Evolutionary conservation across 192 early-diverging fungal genomes (phyloP).

Genomic region (Coemansia aciculifera): DNA sequence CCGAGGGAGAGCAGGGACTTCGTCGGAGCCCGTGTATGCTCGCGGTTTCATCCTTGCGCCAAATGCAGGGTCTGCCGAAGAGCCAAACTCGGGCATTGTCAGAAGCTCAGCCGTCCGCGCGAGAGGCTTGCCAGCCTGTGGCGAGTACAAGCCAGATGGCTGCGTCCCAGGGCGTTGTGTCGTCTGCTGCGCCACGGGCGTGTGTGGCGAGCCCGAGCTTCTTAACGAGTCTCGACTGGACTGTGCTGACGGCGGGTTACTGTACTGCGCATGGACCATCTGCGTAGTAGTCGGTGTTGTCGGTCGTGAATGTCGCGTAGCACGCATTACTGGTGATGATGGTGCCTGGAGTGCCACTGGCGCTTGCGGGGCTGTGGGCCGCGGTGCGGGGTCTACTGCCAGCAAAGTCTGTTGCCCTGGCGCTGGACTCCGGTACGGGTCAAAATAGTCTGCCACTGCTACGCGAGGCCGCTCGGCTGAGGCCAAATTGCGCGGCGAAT

Average conservation of each 20-base stretch:
- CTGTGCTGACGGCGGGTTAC: constrained; percentile 15
- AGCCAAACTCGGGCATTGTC: neutral
- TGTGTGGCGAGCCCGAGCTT: neutral
- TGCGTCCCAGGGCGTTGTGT: neutral
- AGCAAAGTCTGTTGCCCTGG: constrained; percentile 32
- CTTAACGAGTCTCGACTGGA: constrained; percentile 30
- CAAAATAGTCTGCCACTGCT: constrained; percentile 50
- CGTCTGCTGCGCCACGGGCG: neutral
- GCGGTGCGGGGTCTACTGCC: constrained; percentile 4
- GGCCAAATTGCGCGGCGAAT: constrained; percentile 13
- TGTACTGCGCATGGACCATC: constrained; percentile 10
- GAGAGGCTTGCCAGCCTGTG: constrained; percentile 3
- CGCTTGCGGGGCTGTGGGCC: constrained; percentile 2
- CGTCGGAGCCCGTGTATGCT: constrained; percentile 26
- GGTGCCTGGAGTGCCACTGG: constrained; percentile 14
- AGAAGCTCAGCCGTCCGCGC: neutral
- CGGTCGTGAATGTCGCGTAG: constrained; percentile 45
- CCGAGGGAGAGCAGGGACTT: neutral
- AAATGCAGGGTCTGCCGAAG: neutral
- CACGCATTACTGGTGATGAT: constrained; percentile 52
- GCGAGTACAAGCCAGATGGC: constrained; percentile 3
- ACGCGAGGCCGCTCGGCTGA: constrained; percentile 19
- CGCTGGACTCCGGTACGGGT: constrained; percentile 36
- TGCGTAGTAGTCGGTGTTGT: constrained; percentile 34
- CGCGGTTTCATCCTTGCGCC: constrained; percentile 36